These are phyloP conservation scores for Daedalea quercina DNA, from an alignment of 768 basidiomycete species.

Conservation along the genomic window DNA sequence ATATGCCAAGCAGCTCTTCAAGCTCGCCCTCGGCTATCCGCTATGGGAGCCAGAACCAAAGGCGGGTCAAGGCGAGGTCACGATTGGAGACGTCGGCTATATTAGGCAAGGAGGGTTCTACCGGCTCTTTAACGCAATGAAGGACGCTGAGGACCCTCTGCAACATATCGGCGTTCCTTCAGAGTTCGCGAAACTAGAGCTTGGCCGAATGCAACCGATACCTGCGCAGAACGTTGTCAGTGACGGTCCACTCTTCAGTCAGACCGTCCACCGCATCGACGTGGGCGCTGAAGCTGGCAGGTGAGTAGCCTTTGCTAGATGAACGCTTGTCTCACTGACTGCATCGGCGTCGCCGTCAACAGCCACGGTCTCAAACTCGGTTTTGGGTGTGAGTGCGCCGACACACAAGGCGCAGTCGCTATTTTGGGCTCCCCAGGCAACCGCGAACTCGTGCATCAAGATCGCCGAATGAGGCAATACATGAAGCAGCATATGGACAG, in stretches of 20 bases:
- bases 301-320: conserved; percentile 2
- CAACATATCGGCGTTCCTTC: not conserved
- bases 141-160: conserved; percentile 1
- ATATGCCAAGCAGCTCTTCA: conserved; percentile 2
- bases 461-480: conserved; percentile 3
- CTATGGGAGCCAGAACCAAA: conserved; percentile 4
- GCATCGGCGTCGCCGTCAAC: not conserved
- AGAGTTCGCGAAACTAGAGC: not conserved
- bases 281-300: conserved; percentile 1
- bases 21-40: not conserved
- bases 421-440: not conserved
- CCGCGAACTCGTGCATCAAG: conserved; percentile 1
- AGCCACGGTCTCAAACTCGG: conserved; percentile 5
- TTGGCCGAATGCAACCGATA: not conserved
- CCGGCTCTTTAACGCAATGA: conserved; percentile 5
- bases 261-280: not conserved
- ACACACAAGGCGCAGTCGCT: conserved; percentile 15
- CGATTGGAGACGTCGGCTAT: conserved; percentile 7
- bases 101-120: conserved; percentile 3
- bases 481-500: conserved; percentile 4
- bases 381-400: conserved; percentile 9
- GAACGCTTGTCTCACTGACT: not conserved
- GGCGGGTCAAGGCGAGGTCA: not conserved
- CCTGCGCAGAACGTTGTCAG: not conserved
- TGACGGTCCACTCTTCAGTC: conserved; percentile 1